Percentiles rank a stretch among this genome's conserved stretches.
phyloP scores from a whole-genome alignment of 768 basidiomycete species.

The Boletus fagicola region DNA sequence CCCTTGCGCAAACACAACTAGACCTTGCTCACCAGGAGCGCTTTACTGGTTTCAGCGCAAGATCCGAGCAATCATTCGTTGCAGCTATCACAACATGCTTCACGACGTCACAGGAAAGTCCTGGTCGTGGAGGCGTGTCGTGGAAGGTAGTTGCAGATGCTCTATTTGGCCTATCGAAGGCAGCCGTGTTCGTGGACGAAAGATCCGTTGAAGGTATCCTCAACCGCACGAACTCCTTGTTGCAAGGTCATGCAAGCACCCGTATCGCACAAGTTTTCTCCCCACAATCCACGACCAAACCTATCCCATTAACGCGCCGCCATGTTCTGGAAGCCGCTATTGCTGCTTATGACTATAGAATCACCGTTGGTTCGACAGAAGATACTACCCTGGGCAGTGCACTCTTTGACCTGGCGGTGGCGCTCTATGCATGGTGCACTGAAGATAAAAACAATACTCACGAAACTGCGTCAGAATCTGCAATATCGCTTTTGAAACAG shows the following conservation, averaged over 20 bases:
- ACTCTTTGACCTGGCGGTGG: constrained; percentile 71
- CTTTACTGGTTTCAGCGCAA: constrained; percentile 63
- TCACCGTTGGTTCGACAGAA: constrained; percentile 55
- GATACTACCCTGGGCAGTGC: constrained; percentile 52
- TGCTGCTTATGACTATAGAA: constrained; percentile 58
- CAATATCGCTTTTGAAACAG: constrained; percentile 56
- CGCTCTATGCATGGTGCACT: constrained; percentile 50
- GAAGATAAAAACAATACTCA: constrained; percentile 23
- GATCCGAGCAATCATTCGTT: constrained; percentile 74
- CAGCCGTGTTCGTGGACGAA: constrained; percentile 49
- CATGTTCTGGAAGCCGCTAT: constrained; percentile 52
- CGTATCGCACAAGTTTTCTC: constrained; percentile 44
- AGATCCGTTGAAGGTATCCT: constrained; percentile 36
- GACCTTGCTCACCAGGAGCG: constrained; percentile 67
- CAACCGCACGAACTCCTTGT: constrained; percentile 35
- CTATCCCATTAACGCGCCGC: constrained; percentile 29
- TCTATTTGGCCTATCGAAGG: constrained; percentile 59
- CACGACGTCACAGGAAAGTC: constrained; percentile 44
- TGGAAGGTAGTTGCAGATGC: constrained; percentile 89
- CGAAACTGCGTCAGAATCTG: constrained; percentile 39
- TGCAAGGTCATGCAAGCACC: constrained; percentile 41
- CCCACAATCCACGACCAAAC: constrained; percentile 26
- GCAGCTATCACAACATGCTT: constrained; percentile 54
- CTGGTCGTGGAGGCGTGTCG: constrained; percentile 65
- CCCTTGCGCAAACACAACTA: constrained; percentile 70